Evolutionary conservation across 495 filamentous ascomycete genomes (phyloP), one percentile per base, ranked within the genome.

Genomic region (Aspergillus funiculosus): DNA sequence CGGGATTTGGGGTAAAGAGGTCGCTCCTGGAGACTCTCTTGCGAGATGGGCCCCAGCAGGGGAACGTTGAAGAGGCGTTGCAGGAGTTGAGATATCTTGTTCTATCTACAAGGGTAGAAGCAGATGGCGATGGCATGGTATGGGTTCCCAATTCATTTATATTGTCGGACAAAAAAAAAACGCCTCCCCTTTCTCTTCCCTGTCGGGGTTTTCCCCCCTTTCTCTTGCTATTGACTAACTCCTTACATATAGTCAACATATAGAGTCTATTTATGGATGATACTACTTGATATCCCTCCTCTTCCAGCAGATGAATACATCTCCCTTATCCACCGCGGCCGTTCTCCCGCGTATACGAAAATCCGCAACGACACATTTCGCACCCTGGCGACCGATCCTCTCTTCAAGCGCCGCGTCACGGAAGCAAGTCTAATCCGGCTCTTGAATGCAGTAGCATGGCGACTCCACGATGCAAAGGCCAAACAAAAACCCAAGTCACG

Each of bases 331-430:
- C 89, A 92, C 56, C 89, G 91, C 43, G 90, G 90, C 37, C 83
- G 91, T 8, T 96, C 90, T 1, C 89, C 89, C 2, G 89, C 88
- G 10, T 94, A 99, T 63, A 79, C 86, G 32, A 99, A 99, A 65
- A 99, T 99, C 58, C 86, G 89, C 56, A 94, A 99, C 54, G 92
- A 99, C 61, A 95, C 92, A 20, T 97, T 96, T 59, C 88, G 92
- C 52, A 99, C 92, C 0, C 68, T 99, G 6, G 88, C 90, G 6
- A 96, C 90, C 21, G 91, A 99, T 57, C 89, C 90, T 15, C 80
- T 97, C 24, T 99, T 97, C 71, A 87, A 92, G 36, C 84, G 92
- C 15, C 82, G 91, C 30, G 92, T 99, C 43, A 91, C 86, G 24
- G 94, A 97, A 62, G 92, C 94, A 19, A 94, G 87, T 59, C 71